These are phyloP conservation scores for Oryza coarctata DNA, from an alignment of 176 grass and related monocot species.

Conservation along the genomic window DNA sequence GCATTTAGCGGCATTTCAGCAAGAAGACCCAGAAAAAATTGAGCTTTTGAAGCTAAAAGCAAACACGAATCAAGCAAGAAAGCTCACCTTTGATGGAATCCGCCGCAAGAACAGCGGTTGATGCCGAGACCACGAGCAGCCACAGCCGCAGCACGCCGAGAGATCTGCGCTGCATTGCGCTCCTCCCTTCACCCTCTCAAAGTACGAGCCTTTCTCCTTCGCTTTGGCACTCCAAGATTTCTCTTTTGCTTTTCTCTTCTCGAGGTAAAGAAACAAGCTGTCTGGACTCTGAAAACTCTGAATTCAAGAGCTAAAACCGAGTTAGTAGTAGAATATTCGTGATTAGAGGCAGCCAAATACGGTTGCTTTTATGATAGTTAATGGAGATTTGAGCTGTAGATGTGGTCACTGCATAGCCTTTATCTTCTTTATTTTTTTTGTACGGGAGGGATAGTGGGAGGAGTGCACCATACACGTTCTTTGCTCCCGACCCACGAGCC, in stretches of 20 bases:
- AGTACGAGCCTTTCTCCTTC: constrained; percentile 21
- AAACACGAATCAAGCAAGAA: constrained; percentile 8
- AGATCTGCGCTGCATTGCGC: constrained; percentile 48
- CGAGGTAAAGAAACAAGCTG: constrained; percentile 17
- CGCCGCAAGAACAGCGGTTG: constrained; percentile 31
- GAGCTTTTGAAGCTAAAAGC: constrained; percentile 1
- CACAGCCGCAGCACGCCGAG: constrained; percentile 10
- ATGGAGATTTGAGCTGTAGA: not conserved
- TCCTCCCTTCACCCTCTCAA: not conserved
- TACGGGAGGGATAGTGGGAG: not conserved
- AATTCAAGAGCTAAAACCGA: not conserved
- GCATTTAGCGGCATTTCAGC: constrained; percentile 39
- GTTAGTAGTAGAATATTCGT: not conserved
- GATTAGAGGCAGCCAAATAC: not conserved
- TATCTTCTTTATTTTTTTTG: not conserved
- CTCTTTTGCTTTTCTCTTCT: constrained; percentile 9
- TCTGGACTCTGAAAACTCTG: not conserved
- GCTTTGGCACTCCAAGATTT: constrained; percentile 34
- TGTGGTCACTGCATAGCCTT: not conserved
- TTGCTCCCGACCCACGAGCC: not conserved
- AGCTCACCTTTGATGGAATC: constrained; percentile 51
- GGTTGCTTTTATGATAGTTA: not conserved
- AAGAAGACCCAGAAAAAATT: not conserved
- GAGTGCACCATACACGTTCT: not conserved
- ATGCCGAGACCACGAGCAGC: constrained; percentile 49